Base-by-base conservation (phyloP, 768 basidiomycete genomes). In the Xerocomellus chrysenteron region DNA sequence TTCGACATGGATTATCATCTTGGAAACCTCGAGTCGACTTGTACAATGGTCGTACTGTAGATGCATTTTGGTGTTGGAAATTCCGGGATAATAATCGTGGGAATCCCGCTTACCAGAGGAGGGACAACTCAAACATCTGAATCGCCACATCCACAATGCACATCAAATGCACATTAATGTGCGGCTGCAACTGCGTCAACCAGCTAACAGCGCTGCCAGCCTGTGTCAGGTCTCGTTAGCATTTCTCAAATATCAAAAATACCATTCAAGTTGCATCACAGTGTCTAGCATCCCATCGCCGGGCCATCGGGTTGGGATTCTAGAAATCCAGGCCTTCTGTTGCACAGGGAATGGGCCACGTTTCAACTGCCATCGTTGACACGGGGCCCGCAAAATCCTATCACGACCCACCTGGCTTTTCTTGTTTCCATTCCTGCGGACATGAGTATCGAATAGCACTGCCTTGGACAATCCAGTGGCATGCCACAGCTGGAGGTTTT, bases 361-460 rank as follows among this genome's bases (percentile, higher is more conserved):
- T 57, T 62, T 40, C 30, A 32, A 32, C 14, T n/a, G 10, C 48
- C 48, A 24, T 30, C 44, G n/a, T 47, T 28, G 36, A 13, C 46
- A 45, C 7, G 54, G 19, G 11, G 44, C 12, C 14, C 14, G 40
- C 40, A 42, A 52, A 47, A 33, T 58, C 17, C 39, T 50, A 58
- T 50, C 36, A 19, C 10, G n/a, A 30, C 19, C 33, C 46, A 17
- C 16, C 5, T 24, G 30, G 36, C 4, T 17, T 40, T 48, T 5
- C 36, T 39, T 36, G 19, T 55, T 61, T 56, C 63, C 51, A 61
- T 56, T 64, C 36, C 17, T 28, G 16, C 49, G 40, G 45, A 44
- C 35, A 46, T 33, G 47, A 49, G 24, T 0, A 7, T 5, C 11
- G 13, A 26, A 57, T 47, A 28, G 45, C 40, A 46, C 36, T 32